A percentile compares a stretch with the other conserved stretches of the same genome.
phyloP scores from a whole-genome alignment of 1,284 basidiomycete species.

The Heimioporus punctisporus region DNA sequence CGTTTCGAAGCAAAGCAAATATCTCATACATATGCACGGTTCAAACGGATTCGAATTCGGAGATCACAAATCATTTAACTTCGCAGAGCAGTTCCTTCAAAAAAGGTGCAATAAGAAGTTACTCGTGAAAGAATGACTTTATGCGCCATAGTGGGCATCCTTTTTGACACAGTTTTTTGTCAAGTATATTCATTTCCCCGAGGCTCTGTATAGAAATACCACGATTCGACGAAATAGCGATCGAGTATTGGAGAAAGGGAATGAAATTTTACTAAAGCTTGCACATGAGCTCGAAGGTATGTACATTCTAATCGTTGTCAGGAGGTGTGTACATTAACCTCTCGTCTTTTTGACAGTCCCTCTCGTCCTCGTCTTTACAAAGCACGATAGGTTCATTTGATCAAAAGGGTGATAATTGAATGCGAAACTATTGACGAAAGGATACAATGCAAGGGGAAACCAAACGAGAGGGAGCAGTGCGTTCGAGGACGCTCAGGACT shows the following conservation, averaged over 20 bases:
- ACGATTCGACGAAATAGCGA: constrained; percentile 7
- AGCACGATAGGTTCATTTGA: not conserved
- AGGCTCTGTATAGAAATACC: constrained; percentile 12
- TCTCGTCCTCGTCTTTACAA: constrained; percentile 2
- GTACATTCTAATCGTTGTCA: not conserved
- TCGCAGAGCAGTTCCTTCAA: constrained; percentile 2
- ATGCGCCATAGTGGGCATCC: no score
- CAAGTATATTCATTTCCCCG: not conserved
- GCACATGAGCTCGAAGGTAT: constrained; percentile 3
- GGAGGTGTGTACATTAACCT: no score
- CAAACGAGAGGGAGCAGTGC: not conserved
- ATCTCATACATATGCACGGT: constrained; percentile 8
- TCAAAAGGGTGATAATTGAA: not conserved
- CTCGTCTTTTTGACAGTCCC: no score
- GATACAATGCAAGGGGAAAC: not conserved
- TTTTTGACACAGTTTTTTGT: no score
- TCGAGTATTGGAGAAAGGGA: constrained; percentile 10
- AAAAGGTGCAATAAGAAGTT: not conserved
- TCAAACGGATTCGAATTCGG: constrained; percentile 9
- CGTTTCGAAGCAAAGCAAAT: constrained; percentile 9
- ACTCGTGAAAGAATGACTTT: constrained; percentile 3
- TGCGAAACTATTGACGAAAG: not conserved
- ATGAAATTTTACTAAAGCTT: constrained; percentile 2
- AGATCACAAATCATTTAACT: constrained; percentile 1
- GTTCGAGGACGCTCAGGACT: not conserved